Evolutionary conservation across 257 asterid genomes (phyloP), one percentile per base, ranked within the genome.

Genomic region (Nicotiana benthamiana): DNA sequence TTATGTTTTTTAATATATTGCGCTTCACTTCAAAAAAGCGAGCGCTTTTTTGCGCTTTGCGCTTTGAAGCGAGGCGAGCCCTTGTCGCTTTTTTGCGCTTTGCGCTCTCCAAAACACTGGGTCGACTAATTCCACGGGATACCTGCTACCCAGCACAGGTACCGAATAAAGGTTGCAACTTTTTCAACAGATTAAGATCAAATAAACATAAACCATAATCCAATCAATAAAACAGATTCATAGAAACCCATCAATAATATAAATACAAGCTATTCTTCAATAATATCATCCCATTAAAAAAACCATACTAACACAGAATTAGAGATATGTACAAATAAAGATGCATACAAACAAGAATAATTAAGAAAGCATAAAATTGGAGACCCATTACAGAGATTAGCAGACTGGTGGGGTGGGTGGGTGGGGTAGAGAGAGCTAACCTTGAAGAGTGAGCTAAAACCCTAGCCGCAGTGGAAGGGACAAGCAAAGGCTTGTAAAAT

Each of bases 401-500:
- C 4, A 20, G 17, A 18, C 17, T 28, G 7, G 16, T 5, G 10
- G 5, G 76, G 76, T 11, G 77, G 28, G 57, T 56, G 15, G 61
- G 61, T 20, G 26, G 15, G 61, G 24, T 11, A 7, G 0, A 46
- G 36, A 46, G 77, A 15, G 26, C 43, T 24, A 24, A 74, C 79
- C 79, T 74, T 74, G 79, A 74, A 48, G 79, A 74, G 16, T 48
- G 43, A 26, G 43, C 79, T 74, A 48, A 74, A 74, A 74, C 79
- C 78, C 78, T 74, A 74, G 78, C 78, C 61, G 78, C 78, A 24
- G 24, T 46, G 40, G 51, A 72, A 54, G n/a, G 34, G 57, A 5
- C 26, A 12, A 12, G 16, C 48, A 40, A 40, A 40, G 12, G 48
- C 12, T 12, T 9, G 48, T 9, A 48, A 48, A 28, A 72, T 48